Base-by-base conservation (phyloP, 495 filamentous ascomycete genomes). In the Acidiella bohemica region DNA sequence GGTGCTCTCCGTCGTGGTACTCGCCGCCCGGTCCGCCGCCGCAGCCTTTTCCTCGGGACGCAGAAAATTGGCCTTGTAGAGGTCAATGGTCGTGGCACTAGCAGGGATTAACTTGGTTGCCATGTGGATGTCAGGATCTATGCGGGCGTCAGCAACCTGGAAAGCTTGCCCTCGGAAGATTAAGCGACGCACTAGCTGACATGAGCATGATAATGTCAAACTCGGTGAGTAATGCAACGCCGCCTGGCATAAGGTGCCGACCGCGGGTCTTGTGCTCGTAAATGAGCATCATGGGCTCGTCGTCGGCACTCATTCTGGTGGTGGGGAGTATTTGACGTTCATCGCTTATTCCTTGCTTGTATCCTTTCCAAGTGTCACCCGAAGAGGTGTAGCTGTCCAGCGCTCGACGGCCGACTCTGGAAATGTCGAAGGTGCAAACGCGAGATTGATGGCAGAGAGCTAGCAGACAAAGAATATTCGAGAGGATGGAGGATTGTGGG, bases 251-350 rank as follows among this genome's bases (percentile, higher is more conserved):
- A 17, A 44, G 42, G 9, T 38, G 37, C 14, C 22, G 32, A 5
- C 42, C 42, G 34, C 34, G 37, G 33, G 34, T 18, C 17, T 44
- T 44, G 22, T 44, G 42, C 13, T 30, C 42, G 26, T 38, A 38
- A 5, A 38, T 26, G 18, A 44, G 41, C 32, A 27, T 27, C 13
- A 42, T 23, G 16, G 18, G 39, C 10, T 22, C 39, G 18, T 22
- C 33, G 14, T 10, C 16, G 33, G 14, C 8, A 6, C 6, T 14
- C 31, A 33, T 33, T 17, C 8, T 16, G 8, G 31, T 33, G 14
- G 25, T 7, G 25, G 25, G 25, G 25, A 27, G 7, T 7, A 27
- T 27, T 7, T 7, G 25, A 27, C n/a, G n/a, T n/a, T n/a, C n/a
- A n/a, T n/a, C n/a, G n/a, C n/a, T n/a, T n/a, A n/a, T n/a, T n/a